Evolutionary conservation across 1,284 basidiomycete species (phyloP).

Genomic region (Trametes versicolor): DNA sequence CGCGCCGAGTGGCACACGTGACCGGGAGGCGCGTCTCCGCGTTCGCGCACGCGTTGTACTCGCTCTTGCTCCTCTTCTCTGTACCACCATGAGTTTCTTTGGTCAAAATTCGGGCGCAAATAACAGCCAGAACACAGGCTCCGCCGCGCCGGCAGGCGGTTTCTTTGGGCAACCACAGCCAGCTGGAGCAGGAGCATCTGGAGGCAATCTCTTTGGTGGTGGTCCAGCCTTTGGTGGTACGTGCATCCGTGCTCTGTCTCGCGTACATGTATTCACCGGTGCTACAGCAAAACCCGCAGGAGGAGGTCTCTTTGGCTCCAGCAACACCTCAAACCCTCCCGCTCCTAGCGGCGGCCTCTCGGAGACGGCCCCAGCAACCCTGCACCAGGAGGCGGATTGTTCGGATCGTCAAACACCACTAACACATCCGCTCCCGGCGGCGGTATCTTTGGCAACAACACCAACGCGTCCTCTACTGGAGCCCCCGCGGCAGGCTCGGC

Average conservation of each 20-base stretch:
- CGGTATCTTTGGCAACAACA: constrained; percentile 31
- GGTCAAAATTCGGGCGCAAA: constrained; percentile 24
- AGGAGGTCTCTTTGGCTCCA: constrained; percentile 30
- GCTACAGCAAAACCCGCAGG: constrained; percentile 24
- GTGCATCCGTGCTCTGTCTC: neutral
- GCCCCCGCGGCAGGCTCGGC: constrained; percentile 25
- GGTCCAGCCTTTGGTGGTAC: constrained; percentile 39
- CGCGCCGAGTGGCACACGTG: constrained; percentile 21
- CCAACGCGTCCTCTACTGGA: constrained; percentile 8
- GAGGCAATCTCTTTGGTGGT: constrained; percentile 32
- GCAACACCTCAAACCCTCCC: constrained; percentile 23
- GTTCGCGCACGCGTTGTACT: constrained; percentile 18
- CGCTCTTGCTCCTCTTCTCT: constrained; percentile 3
- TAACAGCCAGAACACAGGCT: constrained; percentile 24
- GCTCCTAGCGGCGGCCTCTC: constrained; percentile 28
- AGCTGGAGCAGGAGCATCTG: constrained; percentile 28
- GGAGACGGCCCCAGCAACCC: constrained; percentile 22
- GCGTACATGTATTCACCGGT: neutral
- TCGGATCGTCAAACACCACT: constrained; percentile 23
- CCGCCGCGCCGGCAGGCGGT: constrained; percentile 19
- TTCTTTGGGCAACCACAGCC: constrained; percentile 36
- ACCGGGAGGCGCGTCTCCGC: constrained; percentile 28
- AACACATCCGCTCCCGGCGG: constrained; percentile 29
- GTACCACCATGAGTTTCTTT: constrained; percentile 34
- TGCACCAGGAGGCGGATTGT: constrained; percentile 30